Percentiles rank a stretch among this genome's conserved stretches.
Evolutionary conservation across 352 stramenopile genomes (phyloP).

Genomic region (Discostella stelligera): DNA sequence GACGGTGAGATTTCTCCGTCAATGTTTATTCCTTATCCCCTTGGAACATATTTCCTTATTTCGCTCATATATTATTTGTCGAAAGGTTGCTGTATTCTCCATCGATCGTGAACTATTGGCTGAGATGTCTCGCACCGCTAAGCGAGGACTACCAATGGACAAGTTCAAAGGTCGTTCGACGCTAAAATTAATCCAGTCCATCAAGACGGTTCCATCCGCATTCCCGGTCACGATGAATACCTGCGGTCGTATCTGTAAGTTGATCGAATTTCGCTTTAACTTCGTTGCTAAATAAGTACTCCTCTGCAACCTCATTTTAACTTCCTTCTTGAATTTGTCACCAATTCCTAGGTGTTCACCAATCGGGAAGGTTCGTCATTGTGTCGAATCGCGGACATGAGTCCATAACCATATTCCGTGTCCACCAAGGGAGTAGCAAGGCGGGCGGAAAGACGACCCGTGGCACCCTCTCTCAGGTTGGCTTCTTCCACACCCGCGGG

Average conservation of each 20-base stretch:
- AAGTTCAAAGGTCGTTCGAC: slow-evolving; percentile 72
- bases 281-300: not conserved
- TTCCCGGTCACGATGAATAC: slow-evolving; percentile 85
- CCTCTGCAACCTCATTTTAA: not conserved
- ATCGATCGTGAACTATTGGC: slow-evolving; percentile 69
- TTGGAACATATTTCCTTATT: not conserved
- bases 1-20: slow-evolving; percentile 60
- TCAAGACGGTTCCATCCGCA: slow-evolving; percentile 83
- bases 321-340: not conserved
- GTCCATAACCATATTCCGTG: slow-evolving; percentile 82
- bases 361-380: slow-evolving; percentile 80
- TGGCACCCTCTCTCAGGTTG: slow-evolving; percentile 73
- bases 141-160: slow-evolving; percentile 67
- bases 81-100: slow-evolving; percentile 77
- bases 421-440: slow-evolving; percentile 65
- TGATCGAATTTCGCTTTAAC: not conserved
- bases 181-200: slow-evolving; percentile 80
- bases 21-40: not conserved
- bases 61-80: not conserved
- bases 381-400: slow-evolving; percentile 86
- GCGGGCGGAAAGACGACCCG: slow-evolving; percentile 44
- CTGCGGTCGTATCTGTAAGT: slow-evolving; percentile 81
- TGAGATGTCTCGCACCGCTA: slow-evolving; percentile 67
- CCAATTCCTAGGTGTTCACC: slow-evolving; percentile 61
- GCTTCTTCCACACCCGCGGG: slow-evolving; percentile 84